Percentiles rank a stretch among this genome's conserved stretches.
These are phyloP conservation scores for Spizellomyces punctatus DNA, from an alignment of 192 early-diverging fungal species.

Conservation along the genomic window DNA sequence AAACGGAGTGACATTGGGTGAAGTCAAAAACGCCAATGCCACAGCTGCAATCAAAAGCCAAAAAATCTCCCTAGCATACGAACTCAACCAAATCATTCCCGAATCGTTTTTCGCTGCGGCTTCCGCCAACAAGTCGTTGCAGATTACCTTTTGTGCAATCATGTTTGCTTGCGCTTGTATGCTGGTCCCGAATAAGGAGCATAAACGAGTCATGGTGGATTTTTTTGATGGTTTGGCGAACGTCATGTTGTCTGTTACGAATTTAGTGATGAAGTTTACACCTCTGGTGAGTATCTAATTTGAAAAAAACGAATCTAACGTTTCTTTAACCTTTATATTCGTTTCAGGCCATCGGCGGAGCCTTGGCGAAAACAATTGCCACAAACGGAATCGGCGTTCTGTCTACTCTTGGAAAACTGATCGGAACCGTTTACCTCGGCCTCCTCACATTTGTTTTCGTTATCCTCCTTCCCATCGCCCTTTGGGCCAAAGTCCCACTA, in stretches of 20 bases:
- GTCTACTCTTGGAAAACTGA: conserved; percentile 63
- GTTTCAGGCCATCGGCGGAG: conserved; percentile 64
- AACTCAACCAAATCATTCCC: conserved; percentile 64
- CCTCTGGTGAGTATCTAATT: conserved; percentile 1
- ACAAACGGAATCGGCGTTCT: conserved; percentile 57
- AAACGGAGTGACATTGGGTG: conserved; percentile 41
- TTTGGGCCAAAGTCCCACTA: conserved; percentile 58
- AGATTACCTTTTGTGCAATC: conserved; percentile 65
- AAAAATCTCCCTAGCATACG: conserved; percentile 54
- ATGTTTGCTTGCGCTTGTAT: conserved; percentile 59
- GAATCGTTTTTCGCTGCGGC: conserved; percentile 59
- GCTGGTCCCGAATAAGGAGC: conserved; percentile 33
- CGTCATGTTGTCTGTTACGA: conserved; percentile 61
- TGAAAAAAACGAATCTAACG: neutral
- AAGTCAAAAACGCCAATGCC: conserved; percentile 18
- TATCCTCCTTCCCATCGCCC: conserved; percentile 60
- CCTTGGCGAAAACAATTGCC: conserved; percentile 64
- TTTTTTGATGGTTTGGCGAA: conserved; percentile 57
- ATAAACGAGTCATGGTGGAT: conserved; percentile 48
- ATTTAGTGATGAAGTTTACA: conserved; percentile 22
- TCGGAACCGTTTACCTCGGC: conserved; percentile 63
- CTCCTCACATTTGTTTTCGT: conserved; percentile 61
- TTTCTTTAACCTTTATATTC: conserved; percentile 59
- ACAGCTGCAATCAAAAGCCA: neutral
- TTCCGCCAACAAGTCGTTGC: conserved; percentile 45